These are phyloP conservation scores for Backusella circina DNA, from an alignment of 192 early-diverging fungal genomes.

Conservation along the genomic window DNA sequence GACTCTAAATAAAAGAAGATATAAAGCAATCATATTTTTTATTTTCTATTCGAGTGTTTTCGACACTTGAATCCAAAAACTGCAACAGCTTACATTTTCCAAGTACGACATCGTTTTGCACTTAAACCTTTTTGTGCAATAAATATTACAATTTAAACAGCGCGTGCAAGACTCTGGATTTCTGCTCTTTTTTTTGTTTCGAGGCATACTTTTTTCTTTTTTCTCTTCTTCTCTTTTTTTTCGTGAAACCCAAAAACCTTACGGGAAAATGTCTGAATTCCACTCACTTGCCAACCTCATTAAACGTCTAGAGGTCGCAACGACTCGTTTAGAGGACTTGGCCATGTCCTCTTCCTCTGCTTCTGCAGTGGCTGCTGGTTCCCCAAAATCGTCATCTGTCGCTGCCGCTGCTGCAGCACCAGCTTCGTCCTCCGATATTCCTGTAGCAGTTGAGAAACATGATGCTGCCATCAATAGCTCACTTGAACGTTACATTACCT, in stretches of 20 bases:
- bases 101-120: too few relatives aligned
- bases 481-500: slow-evolving; percentile 42
- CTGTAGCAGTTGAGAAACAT: slow-evolving; percentile 50
- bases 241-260: neutral
- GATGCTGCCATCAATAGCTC: slow-evolving; percentile 46
- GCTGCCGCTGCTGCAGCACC: slow-evolving; percentile 25
- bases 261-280: slow-evolving; percentile 47
- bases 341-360: slow-evolving; percentile 54
- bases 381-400: slow-evolving; percentile 34
- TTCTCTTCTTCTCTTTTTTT: neutral
- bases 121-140: too few relatives aligned
- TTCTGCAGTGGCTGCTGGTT: slow-evolving; percentile 35
- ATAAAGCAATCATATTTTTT: too few relatives aligned
- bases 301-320: slow-evolving; percentile 90
- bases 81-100: too few relatives aligned
- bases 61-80: too few relatives aligned
- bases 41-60: too few relatives aligned
- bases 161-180: neutral
- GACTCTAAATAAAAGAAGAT: too few relatives aligned
- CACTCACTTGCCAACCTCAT: slow-evolving; percentile 69
- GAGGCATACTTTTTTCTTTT: neutral
- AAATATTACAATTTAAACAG: neutral
- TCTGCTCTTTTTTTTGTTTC: neutral
- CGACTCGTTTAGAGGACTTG: slow-evolving; percentile 84
- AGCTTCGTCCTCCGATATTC: slow-evolving; percentile 25